Evolutionary conservation across 306 rosid genomes (phyloP).

Genomic region (Oxytropis ochrocephala): DNA sequence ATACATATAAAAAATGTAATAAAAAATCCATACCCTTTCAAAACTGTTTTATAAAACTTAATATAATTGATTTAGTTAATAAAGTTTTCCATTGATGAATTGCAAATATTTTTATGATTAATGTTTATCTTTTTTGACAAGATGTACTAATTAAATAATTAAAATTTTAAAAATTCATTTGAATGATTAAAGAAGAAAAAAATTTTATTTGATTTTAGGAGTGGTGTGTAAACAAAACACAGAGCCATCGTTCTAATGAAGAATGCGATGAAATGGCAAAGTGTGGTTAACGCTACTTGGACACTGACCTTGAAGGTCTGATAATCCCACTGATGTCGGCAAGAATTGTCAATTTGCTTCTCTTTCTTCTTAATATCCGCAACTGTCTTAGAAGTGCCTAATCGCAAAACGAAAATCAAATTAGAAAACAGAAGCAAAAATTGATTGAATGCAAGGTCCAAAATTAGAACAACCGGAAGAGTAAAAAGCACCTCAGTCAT

Average conservation of each 20-base stretch:
- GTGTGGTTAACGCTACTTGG: not conserved
- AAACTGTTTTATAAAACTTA: too few relatives aligned
- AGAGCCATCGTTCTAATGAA: not conserved
- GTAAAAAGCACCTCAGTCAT: constrained; percentile 64
- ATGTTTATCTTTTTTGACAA: not conserved
- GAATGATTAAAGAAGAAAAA: not conserved
- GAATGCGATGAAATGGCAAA: not conserved
- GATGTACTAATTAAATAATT: not conserved
- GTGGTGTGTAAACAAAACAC: not conserved
- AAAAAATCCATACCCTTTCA: too few relatives aligned
- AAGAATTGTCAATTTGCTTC: constrained; percentile 84
- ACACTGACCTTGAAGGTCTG: constrained; percentile 72
- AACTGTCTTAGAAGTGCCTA: constrained; percentile 69
- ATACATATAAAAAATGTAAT: too few relatives aligned
- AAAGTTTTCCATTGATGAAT: not conserved
- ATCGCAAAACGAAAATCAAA: not conserved
- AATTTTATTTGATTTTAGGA: not conserved
- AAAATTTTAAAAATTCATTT: not conserved
- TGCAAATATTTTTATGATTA: not conserved
- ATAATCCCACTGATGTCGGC: constrained; percentile 70
- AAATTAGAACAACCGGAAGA: not conserved
- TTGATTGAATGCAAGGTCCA: not conserved
- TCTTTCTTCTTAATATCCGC: constrained; percentile 39
- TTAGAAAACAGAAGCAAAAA: not conserved
- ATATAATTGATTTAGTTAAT: not conserved